phyloP scores from a whole-genome alignment of 495 filamentous ascomycete species.

The Xylaria castorea region DNA sequence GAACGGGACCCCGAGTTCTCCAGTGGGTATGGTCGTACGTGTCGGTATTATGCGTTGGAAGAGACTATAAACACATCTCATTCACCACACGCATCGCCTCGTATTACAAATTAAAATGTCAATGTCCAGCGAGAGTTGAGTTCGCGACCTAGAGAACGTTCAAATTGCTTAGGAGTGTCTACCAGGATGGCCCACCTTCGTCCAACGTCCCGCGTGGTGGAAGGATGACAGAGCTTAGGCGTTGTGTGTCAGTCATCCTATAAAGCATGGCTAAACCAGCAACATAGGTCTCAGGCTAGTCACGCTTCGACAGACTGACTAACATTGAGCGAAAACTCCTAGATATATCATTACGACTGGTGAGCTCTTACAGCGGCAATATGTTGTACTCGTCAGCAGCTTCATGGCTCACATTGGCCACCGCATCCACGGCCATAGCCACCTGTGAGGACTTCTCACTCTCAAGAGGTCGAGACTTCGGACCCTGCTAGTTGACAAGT shows the following conservation, averaged over 20 bases:
- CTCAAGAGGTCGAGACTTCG: neutral
- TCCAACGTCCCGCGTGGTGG: neutral
- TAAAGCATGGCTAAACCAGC: neutral
- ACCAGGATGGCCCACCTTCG: neutral
- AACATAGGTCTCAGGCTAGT: neutral
- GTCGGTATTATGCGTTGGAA: no score
- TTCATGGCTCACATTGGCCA: slow-evolving; percentile 7
- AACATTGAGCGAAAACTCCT: neutral
- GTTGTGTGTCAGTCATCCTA: neutral
- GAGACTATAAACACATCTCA: no score
- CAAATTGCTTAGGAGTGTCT: neutral
- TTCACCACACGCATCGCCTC: no score
- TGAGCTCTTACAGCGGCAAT: neutral
- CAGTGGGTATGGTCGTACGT: slow-evolving; percentile 46
- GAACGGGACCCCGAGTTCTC: slow-evolving; percentile 51
- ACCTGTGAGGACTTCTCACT: slow-evolving; percentile 14
- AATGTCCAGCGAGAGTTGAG: slow-evolving; percentile 12
- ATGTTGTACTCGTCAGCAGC: neutral
- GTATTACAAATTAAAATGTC: no score
- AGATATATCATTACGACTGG: neutral
- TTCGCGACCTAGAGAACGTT: neutral
- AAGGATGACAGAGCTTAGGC: neutral
- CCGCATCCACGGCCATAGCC: neutral
- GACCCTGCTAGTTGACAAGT: neutral
- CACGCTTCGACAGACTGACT: neutral